A percentile compares a stretch with the other conserved stretches of the same genome.
phyloP scores from a whole-genome alignment of 768 basidiomycete species.

The Tulasnella sp. region DNA sequence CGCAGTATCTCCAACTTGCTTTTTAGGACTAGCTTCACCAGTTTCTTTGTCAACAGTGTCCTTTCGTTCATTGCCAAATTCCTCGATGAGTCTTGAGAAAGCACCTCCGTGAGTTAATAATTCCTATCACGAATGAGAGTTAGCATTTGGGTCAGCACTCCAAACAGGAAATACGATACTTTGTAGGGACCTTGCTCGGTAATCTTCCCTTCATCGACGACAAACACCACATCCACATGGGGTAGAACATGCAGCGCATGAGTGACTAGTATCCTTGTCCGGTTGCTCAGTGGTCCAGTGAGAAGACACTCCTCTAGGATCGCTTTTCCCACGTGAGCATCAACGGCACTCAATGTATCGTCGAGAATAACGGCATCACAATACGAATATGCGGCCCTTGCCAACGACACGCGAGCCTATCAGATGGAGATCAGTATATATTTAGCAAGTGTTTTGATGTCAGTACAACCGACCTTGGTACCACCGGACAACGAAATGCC shows the following conservation, averaged over 20 bases:
- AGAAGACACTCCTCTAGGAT: conserved; percentile 49
- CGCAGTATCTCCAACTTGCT: conserved; percentile 6
- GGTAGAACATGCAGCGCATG: conserved; percentile 47
- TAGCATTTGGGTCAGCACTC: conserved; percentile 18
- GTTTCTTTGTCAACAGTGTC: conserved; percentile 18
- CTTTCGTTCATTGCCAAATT: conserved; percentile 36
- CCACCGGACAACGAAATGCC: conserved; percentile 23
- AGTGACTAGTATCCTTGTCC: conserved; percentile 35
- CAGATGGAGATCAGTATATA: conserved; percentile 12
- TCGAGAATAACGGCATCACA: conserved; percentile 67
- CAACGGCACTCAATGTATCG: conserved; percentile 69
- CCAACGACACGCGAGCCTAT: conserved; percentile 63
- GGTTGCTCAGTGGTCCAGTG: conserved; percentile 18
- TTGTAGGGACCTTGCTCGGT: conserved; percentile 49
- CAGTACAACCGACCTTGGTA: conserved; percentile 2
- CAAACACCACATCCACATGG: conserved; percentile 48
- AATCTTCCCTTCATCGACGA: conserved; percentile 46
- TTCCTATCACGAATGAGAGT: conserved; percentile 1
- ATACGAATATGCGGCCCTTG: conserved; percentile 60
- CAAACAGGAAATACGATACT: conserved; percentile 25
- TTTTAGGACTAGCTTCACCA: conserved; percentile 20
- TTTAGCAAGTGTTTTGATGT: neutral
- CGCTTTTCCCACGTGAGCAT: conserved; percentile 58
- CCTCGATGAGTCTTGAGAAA: conserved; percentile 41
- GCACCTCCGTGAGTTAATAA: neutral